Conservation (phyloP, 2,329 filamentous ascomycete species). For the Xylariaceae sp. region DNA sequence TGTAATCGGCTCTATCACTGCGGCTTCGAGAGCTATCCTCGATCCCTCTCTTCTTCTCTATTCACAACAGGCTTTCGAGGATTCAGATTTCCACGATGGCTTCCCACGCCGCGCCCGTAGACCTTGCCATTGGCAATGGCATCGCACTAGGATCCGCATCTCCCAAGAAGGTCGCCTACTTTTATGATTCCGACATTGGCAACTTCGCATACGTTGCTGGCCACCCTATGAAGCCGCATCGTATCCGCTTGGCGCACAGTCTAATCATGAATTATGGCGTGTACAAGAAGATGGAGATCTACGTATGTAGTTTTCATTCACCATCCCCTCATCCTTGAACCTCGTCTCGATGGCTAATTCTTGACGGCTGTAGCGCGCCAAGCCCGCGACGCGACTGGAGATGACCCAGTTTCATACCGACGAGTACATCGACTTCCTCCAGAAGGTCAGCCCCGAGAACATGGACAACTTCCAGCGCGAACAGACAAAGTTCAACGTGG, state of each 20-base stretch:
- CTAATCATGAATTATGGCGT: slow-evolving; percentile 94
- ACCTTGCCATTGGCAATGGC: slow-evolving; percentile 52
- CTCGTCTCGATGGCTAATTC: slow-evolving; percentile 6
- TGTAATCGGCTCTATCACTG: not conserved
- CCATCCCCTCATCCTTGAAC: not conserved
- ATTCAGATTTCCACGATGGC: slow-evolving; percentile 40
- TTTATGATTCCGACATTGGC: slow-evolving; percentile 96
- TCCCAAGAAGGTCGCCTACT: slow-evolving; percentile 89
- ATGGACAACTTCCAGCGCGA: slow-evolving; percentile 93
- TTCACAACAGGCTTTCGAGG: not conserved
- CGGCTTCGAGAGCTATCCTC: slow-evolving; percentile 1
- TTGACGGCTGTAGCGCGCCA: slow-evolving; percentile 58
- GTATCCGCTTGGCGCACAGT: slow-evolving; percentile 89
- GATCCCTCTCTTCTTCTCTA: slow-evolving; percentile 13
- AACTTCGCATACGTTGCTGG: slow-evolving; percentile 97
- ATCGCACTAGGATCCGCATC: slow-evolving; percentile 43
- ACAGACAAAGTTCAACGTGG: slow-evolving; percentile 89
- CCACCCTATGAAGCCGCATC: slow-evolving; percentile 98
- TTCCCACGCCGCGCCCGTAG: slow-evolving; percentile 43
- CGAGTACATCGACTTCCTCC: slow-evolving; percentile 93
- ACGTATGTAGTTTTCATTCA: slow-evolving; percentile 54
- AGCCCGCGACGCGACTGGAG: slow-evolving; percentile 82
- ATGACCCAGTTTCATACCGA: slow-evolving; percentile 92
- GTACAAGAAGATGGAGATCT: slow-evolving; percentile 95
- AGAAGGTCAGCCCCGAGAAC: slow-evolving; percentile 95